These are phyloP conservation scores for Bauhinia variegata DNA, from an alignment of 306 rosid species.

Conservation along the genomic window DNA sequence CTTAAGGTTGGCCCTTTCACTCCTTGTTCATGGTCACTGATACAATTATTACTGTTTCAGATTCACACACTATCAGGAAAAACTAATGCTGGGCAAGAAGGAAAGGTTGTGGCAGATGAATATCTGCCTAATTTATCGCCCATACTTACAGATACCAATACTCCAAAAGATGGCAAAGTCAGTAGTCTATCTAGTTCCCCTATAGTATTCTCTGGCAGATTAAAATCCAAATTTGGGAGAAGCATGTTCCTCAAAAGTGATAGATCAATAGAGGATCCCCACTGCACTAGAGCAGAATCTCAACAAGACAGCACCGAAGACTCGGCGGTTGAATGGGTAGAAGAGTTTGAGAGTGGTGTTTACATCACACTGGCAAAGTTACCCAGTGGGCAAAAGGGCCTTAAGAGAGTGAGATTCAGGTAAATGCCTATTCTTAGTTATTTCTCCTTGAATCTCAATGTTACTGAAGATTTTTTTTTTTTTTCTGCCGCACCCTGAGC, in stretches of 20 bases:
- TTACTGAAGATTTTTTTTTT: not conserved
- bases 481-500: too few relatives aligned
- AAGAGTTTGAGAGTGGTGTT: constrained; percentile 75
- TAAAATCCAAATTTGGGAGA: constrained; percentile 62
- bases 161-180: constrained; percentile 45
- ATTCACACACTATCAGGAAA: constrained; percentile 66
- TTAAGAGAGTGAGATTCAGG: constrained; percentile 86
- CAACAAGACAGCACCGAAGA: constrained; percentile 42
- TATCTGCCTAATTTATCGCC: constrained; percentile 51
- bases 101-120: constrained; percentile 41
- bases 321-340: constrained; percentile 67
- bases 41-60: constrained; percentile 45
- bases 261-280: constrained; percentile 37
- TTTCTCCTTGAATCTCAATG: not conserved
- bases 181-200: constrained; percentile 64
- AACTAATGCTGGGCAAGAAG: constrained; percentile 47
- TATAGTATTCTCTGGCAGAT: constrained; percentile 52
- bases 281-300: constrained; percentile 33
- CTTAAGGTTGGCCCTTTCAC: constrained; percentile 2
- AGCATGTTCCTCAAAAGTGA: constrained; percentile 37
- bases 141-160: constrained; percentile 40
- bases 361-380: constrained; percentile 64
- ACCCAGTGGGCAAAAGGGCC: constrained; percentile 67
- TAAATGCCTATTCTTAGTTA: constrained; percentile 27
- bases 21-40: constrained; percentile 14